phyloP scores from a whole-genome alignment of 2,329 filamentous ascomycete genomes.

The Talaromyces sp. region DNA sequence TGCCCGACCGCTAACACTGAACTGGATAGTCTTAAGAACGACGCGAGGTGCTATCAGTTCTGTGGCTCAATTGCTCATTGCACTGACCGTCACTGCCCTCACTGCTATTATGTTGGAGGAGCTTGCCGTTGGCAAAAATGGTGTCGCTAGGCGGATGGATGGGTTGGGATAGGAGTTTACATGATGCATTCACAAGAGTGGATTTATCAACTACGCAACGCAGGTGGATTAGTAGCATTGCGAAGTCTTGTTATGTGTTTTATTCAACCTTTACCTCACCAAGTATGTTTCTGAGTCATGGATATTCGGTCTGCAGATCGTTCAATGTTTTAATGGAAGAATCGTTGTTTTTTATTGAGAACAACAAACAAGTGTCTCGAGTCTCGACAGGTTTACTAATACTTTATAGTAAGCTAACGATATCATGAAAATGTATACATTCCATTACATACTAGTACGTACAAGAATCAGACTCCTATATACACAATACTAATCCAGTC shows the following conservation, averaged over 20 bases:
- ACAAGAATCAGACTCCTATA: neutral
- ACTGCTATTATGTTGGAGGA: constrained; percentile 15
- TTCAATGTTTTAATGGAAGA: too few species aligned
- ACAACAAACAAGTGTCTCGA: too few species aligned
- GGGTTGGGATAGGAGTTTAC: too few species aligned
- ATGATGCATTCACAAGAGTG: too few species aligned
- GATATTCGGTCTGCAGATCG: too few species aligned
- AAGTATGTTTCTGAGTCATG: too few species aligned
- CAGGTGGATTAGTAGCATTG: too few species aligned
- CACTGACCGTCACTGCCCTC: constrained; percentile 7
- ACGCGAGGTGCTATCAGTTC: neutral
- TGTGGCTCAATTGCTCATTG: neutral
- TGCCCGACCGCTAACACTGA: neutral
- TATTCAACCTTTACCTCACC: neutral
- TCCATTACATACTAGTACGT: too few species aligned
- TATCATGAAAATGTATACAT: neutral
- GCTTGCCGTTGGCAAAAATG: constrained; percentile 25
- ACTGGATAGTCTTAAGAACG: neutral
- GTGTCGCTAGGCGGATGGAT: too few species aligned
- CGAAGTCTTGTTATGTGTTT: too few species aligned
- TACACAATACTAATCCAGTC: neutral
- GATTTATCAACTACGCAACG: too few species aligned
- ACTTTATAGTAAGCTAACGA: neutral
- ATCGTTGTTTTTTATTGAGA: too few species aligned
- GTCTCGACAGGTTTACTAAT: neutral